A percentile compares a stretch with the other conserved stretches of the same genome.
Evolutionary conservation across 2,329 filamentous ascomycete genomes (phyloP).

Genomic region (Mariannaea sp.): DNA sequence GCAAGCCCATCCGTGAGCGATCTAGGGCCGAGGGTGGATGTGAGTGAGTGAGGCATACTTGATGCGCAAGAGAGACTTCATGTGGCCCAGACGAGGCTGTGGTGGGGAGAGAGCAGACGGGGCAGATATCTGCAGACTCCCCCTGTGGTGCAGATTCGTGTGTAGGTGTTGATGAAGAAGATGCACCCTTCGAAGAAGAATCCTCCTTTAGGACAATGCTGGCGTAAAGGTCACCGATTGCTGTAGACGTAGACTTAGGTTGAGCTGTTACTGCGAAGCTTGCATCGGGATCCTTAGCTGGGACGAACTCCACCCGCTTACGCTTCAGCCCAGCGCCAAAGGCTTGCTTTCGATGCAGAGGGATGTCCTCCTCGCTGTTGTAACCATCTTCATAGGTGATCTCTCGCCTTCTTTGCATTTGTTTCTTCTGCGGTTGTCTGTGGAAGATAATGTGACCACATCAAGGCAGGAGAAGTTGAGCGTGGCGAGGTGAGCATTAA

Average conservation of each 20-base stretch:
- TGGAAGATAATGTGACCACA: not conserved
- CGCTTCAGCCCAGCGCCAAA: constrained; percentile 63
- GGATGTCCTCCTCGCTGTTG: constrained; percentile 52
- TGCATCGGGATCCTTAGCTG: constrained; percentile 50
- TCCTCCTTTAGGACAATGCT: constrained; percentile 62
- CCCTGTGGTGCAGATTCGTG: constrained; percentile 21
- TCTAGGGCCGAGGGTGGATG: constrained; percentile 75
- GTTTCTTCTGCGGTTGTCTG: not conserved
- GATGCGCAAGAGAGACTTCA: constrained; percentile 70
- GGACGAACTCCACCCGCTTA: constrained; percentile 61
- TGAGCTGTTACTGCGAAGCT: constrained; percentile 24
- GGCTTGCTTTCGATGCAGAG: constrained; percentile 57
- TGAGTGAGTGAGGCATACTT: constrained; percentile 70
- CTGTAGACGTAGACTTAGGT: constrained; percentile 24
- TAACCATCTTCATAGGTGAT: constrained; percentile 32
- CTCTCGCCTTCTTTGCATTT: constrained; percentile 27
- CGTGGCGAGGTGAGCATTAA: not conserved
- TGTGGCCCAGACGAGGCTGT: constrained; percentile 49
- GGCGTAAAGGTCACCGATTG: constrained; percentile 64
- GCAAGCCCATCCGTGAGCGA: constrained; percentile 70
- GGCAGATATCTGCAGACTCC: constrained; percentile 37
- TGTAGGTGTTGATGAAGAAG: not conserved
- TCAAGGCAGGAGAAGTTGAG: not conserved
- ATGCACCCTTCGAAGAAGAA: constrained; percentile 7
- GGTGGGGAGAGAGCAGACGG: constrained; percentile 45